Conservation (phyloP, 148 eudicot genomes). For the Camellia sinensis region DNA sequence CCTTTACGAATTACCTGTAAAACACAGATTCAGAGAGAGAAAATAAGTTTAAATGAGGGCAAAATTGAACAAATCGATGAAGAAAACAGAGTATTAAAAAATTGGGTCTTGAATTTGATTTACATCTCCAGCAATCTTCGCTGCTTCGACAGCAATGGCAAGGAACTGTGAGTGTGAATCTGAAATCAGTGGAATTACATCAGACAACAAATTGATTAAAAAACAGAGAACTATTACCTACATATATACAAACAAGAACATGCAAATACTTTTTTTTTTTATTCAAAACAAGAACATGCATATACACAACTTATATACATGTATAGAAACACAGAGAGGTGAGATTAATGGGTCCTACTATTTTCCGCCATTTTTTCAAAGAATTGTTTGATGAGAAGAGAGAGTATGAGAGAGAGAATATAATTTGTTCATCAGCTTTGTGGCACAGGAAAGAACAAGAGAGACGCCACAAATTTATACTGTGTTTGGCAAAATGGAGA, state of each 20-base stretch:
- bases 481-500: neutral
- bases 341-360: neutral
- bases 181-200: conserved; percentile 15
- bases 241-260: no score
- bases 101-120: neutral
- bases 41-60: neutral
- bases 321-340: neutral
- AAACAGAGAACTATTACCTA: neutral
- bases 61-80: neutral
- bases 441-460: neutral
- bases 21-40: neutral
- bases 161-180: conserved; percentile 37
- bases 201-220: neutral
- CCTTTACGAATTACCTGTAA: conserved; percentile 17
- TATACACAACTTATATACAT: neutral
- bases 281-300: neutral
- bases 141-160: conserved; percentile 39
- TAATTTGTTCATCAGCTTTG: neutral
- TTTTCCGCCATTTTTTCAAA: neutral
- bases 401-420: neutral
- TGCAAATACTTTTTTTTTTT: no score
- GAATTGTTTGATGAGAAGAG: neutral
- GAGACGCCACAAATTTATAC: neutral
- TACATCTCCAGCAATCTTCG: conserved; percentile 50
- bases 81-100: neutral